Evolutionary conservation across 139 green algal genomes (phyloP).

Genomic region (Chlamydomonas sphaeroides): DNA sequence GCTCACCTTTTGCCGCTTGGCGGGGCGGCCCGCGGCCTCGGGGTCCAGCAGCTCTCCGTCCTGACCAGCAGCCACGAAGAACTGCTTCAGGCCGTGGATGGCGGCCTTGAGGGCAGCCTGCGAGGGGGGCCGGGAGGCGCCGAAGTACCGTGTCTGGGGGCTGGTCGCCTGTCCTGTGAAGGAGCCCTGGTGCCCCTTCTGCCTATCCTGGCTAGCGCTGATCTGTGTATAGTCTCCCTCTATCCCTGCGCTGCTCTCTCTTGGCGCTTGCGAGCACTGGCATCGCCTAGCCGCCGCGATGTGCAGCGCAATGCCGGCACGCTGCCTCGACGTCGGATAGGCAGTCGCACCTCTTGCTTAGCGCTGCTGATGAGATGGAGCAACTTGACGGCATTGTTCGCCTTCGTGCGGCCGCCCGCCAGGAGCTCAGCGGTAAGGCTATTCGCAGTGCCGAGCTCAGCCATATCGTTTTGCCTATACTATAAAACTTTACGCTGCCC

Average conservation of each 20-base stretch:
- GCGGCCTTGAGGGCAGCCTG: constrained; percentile 42
- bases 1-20: constrained; percentile 45
- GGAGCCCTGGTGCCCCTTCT: not conserved
- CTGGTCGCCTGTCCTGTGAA: too few species aligned
- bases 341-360: not conserved
- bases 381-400: constrained; percentile 36
- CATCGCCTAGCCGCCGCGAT: not conserved
- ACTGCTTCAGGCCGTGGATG: constrained; percentile 69
- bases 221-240: too few species aligned
- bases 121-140: not conserved
- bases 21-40: not conserved
- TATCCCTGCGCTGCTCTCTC: too few species aligned
- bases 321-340: too few species aligned
- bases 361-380: not conserved
- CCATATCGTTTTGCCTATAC: not conserved
- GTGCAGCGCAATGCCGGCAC: too few species aligned
- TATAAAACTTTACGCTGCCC: too few species aligned
- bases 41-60: constrained; percentile 18
- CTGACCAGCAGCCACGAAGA: constrained; percentile 60
- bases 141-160: too few species aligned
- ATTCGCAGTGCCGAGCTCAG: not conserved
- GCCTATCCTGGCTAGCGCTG: not conserved
- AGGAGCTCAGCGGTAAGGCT: constrained; percentile 7
- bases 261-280: not conserved
- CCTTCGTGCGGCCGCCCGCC: not conserved